A percentile compares a stretch with the other conserved stretches of the same genome.
Conservation (phyloP, 2,329 filamentous ascomycete genomes). For the Metarhizium anisopliae region DNA sequence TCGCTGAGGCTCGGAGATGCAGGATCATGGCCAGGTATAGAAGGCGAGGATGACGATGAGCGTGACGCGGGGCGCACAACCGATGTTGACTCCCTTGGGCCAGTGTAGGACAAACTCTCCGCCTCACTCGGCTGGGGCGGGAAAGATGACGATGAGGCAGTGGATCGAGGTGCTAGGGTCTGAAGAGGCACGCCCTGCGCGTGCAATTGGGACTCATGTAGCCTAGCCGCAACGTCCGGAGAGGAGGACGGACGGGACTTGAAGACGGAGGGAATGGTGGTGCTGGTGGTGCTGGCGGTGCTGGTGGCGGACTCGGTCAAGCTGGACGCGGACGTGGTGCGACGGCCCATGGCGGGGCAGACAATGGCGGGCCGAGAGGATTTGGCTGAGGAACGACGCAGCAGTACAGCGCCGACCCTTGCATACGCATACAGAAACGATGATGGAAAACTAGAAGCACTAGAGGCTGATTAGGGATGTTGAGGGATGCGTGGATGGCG, state of each 20-base stretch:
- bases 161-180: constrained; percentile 18
- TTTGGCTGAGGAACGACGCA: background rate
- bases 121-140: constrained; percentile 9
- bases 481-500: too few relatives aligned
- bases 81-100: background rate
- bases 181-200: constrained; percentile 21
- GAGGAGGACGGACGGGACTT: background rate
- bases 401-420: background rate
- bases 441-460: background rate
- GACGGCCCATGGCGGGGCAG: constrained; percentile 19
- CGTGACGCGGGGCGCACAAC: background rate
- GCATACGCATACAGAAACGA: background rate
- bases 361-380: background rate
- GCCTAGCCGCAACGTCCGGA: constrained; percentile 13
- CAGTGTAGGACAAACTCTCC: background rate
- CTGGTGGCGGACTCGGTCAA: constrained; percentile 9
- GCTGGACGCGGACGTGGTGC: constrained; percentile 9
- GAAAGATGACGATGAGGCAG: constrained; percentile 13
- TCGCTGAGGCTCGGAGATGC: constrained; percentile 12
- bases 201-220: constrained; percentile 17
- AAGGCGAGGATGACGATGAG: constrained; percentile 6
- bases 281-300: background rate
- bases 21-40: constrained; percentile 12
- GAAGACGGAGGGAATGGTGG: constrained; percentile 9
- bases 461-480: background rate